A percentile compares a stretch with the other conserved stretches of the same genome.
These are phyloP conservation scores for Glomus cerebriforme DNA, from an alignment of 192 early-diverging fungal genomes.

Conservation along the genomic window DNA sequence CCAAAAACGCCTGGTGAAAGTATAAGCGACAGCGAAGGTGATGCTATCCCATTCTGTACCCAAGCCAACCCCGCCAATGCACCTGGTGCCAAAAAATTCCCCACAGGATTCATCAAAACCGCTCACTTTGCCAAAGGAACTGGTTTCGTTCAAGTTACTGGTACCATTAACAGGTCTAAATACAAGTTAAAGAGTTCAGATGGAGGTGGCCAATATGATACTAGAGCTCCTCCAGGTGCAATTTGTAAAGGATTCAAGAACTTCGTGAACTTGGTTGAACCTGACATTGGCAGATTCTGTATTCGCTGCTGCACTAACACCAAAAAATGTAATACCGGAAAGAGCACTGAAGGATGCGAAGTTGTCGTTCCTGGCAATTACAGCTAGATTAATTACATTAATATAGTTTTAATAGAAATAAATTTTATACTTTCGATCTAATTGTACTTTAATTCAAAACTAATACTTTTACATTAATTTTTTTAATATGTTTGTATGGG, in stretches of 20 bases:
- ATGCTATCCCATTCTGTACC: constrained; percentile 47
- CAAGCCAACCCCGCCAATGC: constrained; percentile 29
- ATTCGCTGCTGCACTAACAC: constrained; percentile 51
- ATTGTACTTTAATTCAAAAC: too few species aligned
- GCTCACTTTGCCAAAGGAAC: constrained; percentile 39
- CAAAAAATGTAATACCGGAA: constrained; percentile 47
- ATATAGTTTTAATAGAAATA: too few species aligned
- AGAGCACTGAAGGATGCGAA: constrained; percentile 47
- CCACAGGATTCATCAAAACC: constrained; percentile 49
- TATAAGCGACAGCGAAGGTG: constrained; percentile 33
- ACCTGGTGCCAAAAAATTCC: constrained; percentile 42
- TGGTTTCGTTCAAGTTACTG: constrained; percentile 57
- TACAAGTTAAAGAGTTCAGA: constrained; percentile 37
- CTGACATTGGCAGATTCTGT: constrained; percentile 43
- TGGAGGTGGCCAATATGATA: constrained; percentile 55
- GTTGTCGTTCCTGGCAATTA: constrained; percentile 51
- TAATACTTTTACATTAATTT: too few species aligned
- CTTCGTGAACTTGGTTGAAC: constrained; percentile 52
- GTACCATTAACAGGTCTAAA: constrained; percentile 44
- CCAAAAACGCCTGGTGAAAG: constrained; percentile 13
- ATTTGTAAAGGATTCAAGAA: constrained; percentile 42
- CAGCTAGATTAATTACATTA: too few species aligned
- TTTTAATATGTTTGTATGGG: too few species aligned
- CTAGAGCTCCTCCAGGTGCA: constrained; percentile 43
- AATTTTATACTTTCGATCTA: too few species aligned